Conservation (phyloP, 345 rosid species). For the Melaleuca alternifolia region DNA sequence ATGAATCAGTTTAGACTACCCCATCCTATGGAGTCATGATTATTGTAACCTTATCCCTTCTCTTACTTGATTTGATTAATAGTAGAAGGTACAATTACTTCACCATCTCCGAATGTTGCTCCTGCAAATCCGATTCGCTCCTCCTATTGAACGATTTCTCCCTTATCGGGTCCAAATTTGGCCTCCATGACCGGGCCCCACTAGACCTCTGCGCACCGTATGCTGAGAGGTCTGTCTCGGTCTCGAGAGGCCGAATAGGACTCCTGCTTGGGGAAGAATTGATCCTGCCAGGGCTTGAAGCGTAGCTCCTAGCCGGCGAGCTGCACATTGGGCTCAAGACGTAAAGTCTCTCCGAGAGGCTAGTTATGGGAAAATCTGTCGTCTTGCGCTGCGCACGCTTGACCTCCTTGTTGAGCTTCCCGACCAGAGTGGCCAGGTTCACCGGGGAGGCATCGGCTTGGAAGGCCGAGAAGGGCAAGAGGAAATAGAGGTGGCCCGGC, state of each 20-base stretch:
- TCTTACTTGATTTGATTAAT: background rate
- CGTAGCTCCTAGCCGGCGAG: background rate
- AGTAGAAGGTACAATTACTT: background rate
- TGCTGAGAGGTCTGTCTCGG: background rate
- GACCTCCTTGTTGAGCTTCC: constrained; percentile 22
- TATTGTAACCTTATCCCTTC: background rate
- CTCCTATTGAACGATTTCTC: constrained; percentile 5
- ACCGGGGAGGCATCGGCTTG: constrained; percentile 21
- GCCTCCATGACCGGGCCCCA: background rate
- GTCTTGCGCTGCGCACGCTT: background rate
- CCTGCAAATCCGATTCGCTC: constrained; percentile 1
- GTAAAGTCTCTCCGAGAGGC: background rate
- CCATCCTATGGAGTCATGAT: background rate
- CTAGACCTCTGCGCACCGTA: background rate
- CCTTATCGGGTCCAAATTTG: background rate
- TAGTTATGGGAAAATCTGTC: background rate
- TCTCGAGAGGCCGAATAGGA: background rate
- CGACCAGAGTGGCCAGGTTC: constrained; percentile 14
- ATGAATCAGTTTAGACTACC: background rate
- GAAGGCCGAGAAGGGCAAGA: constrained; percentile 22
- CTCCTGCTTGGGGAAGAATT: background rate
- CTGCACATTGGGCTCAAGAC: background rate
- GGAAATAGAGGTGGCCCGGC: constrained; percentile 26
- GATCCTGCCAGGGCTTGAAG: background rate
- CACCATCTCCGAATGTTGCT: background rate